Base-by-base conservation (phyloP, 1,139 yeast genomes). In the Diutina siamensis region DNA sequence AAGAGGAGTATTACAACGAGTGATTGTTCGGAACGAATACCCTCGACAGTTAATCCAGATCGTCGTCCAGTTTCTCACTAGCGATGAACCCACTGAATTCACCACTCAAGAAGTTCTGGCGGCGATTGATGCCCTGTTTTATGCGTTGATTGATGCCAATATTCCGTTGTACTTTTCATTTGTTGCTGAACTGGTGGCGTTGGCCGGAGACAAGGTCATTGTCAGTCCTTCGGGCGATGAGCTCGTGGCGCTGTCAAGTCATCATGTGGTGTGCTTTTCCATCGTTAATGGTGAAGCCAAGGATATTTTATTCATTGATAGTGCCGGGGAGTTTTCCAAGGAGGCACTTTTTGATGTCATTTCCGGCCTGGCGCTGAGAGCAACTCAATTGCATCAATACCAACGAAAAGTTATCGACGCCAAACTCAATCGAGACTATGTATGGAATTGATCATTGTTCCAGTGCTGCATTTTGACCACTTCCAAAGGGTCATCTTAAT, bases 11-110 rank as follows among this genome's bases (percentile, higher is more conserved):
- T 58, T 89, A 35, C 74, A 79, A 31, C 70, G 82, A 5, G 69
- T 79, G 7, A 73, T 92, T 2, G 67, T 82, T 25, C 70, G 85
- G n/a, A 72, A 74, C 49, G 65, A 76, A 50, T 82, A 84, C 57
- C 97, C 98, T 0, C 72, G 96, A 49, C 88, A 87, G 53, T 69
- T 88, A 45, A 78, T 92, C 35, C 97, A 88, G 58, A 71, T 92
- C 3, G 92, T 85, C 25, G 79, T 85, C n/a, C 98, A 92, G 61
- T 71, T 88, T 45, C 62, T 87, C 45, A 78, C 82, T 47, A 61
- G 78, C 22, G 84, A 83, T 47, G 46, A 47, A 32, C 51, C 51
- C 18, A 18, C 45, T 13, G 50, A 51, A 22, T 67, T 57, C 52
- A 59, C 73, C 21, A 60, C 69, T 45, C 68, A 76, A 48, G 95